Percentiles rank a stretch among this genome's conserved stretches.
Conservation (phyloP, 805 yeast genomes). For the Pichia occidentalis region DNA sequence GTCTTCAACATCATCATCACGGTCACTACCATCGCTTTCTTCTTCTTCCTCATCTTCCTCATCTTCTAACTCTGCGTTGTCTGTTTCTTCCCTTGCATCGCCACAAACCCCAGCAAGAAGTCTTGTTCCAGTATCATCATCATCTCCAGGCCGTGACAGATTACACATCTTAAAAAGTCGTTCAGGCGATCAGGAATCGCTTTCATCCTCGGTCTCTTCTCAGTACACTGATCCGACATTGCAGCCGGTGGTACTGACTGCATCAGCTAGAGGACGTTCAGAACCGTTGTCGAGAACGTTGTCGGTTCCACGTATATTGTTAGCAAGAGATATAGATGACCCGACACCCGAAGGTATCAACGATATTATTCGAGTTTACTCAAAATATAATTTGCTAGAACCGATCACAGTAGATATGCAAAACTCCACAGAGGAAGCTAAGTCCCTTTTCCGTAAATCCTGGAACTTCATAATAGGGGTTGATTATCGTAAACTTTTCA, state of each 20-base stretch:
- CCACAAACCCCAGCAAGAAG: not conserved
- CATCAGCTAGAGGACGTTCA: not conserved
- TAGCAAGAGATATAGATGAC: constrained; percentile 17
- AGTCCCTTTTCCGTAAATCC: constrained; percentile 2
- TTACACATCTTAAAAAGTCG: too few relatives aligned
- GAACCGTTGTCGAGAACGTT: constrained; percentile 8
- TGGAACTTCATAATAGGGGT: constrained; percentile 4
- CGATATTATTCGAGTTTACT: constrained; percentile 45
- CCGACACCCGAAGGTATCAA: constrained; percentile 32
- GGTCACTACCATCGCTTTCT: too few relatives aligned
- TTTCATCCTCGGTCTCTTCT: too few relatives aligned
- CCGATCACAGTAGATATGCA: constrained; percentile 15
- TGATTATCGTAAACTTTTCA: constrained; percentile 6
- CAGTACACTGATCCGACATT: too few relatives aligned
- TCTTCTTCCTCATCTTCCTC: too few relatives aligned
- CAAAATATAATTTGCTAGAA: constrained; percentile 35
- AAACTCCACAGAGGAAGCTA: constrained; percentile 1
- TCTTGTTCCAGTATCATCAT: not conserved
- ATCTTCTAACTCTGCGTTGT: too few relatives aligned
- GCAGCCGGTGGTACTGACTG: too few relatives aligned
- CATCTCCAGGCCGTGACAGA: too few relatives aligned
- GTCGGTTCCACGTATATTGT: constrained; percentile 18
- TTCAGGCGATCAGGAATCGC: too few relatives aligned
- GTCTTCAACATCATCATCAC: too few relatives aligned
- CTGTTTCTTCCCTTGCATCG: too few relatives aligned